Evolutionary conservation across 495 filamentous ascomycete genomes (phyloP).

Genomic region (Massariosphaeria phaeospora): DNA sequence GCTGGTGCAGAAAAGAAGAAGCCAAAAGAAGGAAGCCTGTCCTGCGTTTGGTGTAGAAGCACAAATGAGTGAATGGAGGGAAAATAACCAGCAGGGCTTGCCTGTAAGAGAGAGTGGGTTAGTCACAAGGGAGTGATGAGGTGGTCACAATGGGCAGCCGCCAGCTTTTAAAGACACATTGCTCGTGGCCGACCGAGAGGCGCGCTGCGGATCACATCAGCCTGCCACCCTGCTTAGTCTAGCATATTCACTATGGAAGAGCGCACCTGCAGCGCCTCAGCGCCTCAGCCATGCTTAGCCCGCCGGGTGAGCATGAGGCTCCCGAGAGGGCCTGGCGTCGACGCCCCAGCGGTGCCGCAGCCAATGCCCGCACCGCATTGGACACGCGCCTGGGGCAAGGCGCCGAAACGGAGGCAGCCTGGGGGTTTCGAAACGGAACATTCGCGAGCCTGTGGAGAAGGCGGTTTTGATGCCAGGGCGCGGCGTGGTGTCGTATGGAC

Average conservation of each 20-base stretch:
- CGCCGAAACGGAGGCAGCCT: constrained; percentile 17
- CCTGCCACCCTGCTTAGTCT: neutral
- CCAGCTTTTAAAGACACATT: neutral
- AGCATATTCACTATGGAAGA: no score
- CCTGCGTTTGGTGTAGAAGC: constrained; percentile 13
- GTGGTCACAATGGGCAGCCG: neutral
- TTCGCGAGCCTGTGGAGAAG: neutral
- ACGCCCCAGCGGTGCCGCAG: neutral
- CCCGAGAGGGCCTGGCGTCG: neutral
- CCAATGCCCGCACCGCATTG: constrained; percentile 11
- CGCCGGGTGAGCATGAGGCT: neutral
- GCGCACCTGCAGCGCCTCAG: neutral
- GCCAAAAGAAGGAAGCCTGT: constrained; percentile 19
- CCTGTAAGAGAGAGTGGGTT: constrained; percentile 4
- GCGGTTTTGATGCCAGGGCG: neutral
- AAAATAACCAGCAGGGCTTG: constrained; percentile 13
- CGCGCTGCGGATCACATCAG: neutral
- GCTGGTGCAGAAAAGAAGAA: constrained; percentile 1
- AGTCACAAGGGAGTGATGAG: neutral
- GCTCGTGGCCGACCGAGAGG: neutral
- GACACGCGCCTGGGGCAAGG: neutral
- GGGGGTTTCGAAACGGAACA: no score
- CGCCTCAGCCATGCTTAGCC: neutral
- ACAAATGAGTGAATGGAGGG: constrained; percentile 21
- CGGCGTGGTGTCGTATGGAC: constrained; percentile 1